Evolutionary conservation across 2,329 filamentous ascomycete genomes (phyloP).

Genomic region (Didymellaceae sp.): DNA sequence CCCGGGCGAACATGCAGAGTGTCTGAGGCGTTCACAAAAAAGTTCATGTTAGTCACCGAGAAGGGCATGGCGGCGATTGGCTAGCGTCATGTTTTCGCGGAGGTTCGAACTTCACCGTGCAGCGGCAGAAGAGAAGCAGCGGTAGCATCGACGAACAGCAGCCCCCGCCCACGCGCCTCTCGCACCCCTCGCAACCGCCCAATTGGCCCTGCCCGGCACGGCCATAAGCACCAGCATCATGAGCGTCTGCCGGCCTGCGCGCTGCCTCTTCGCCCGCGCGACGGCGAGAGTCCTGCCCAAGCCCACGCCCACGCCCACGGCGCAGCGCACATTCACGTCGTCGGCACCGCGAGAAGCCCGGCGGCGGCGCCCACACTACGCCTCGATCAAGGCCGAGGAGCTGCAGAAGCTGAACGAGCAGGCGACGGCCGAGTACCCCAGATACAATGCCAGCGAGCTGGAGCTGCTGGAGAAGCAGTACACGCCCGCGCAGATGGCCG

Average conservation of each 20-base stretch:
- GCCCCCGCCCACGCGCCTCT: background rate
- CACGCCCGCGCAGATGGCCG: slow-evolving; percentile 79
- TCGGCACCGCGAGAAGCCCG: slow-evolving; percentile 46
- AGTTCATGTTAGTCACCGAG: slow-evolving; percentile 33
- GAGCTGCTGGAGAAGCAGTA: slow-evolving; percentile 68
- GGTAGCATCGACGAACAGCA: slow-evolving; percentile 3
- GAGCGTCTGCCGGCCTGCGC: slow-evolving; percentile 52
- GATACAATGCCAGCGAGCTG: slow-evolving; percentile 64
- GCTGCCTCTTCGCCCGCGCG: slow-evolving; percentile 51
- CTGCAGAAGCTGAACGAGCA: slow-evolving; percentile 43
- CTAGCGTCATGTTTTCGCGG: slow-evolving; percentile 28
- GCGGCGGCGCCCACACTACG: slow-evolving; percentile 49
- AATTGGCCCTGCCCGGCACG: slow-evolving; percentile 13
- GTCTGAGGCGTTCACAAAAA: slow-evolving; percentile 21
- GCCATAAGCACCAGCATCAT: slow-evolving; percentile 39
- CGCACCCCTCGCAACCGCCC: slow-evolving; percentile 2
- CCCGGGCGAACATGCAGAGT: slow-evolving; percentile 30
- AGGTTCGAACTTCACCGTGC: slow-evolving; percentile 1
- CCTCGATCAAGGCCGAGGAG: slow-evolving; percentile 54
- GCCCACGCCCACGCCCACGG: slow-evolving; percentile 39
- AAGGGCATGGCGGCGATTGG: slow-evolving; percentile 36
- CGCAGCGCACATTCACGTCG: slow-evolving; percentile 52
- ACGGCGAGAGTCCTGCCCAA: slow-evolving; percentile 33
- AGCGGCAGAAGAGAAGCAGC: slow-evolving; percentile 4
- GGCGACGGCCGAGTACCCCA: slow-evolving; percentile 56